phyloP scores from a whole-genome alignment of 192 early-diverging fungal species.

The Coemansia sp. region DNA sequence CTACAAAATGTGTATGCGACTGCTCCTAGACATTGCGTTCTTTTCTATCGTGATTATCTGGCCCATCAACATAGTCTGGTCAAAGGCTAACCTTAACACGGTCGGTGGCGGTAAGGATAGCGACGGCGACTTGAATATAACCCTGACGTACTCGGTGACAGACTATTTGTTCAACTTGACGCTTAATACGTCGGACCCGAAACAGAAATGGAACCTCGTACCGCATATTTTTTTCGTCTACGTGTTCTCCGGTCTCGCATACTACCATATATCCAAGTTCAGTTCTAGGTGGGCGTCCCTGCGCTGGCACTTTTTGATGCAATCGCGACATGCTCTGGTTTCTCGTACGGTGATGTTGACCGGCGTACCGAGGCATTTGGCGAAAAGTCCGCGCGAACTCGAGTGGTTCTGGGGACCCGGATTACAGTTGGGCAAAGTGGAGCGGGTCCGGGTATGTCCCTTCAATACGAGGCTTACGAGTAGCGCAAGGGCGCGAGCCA shows the following conservation, averaged over 20 bases:
- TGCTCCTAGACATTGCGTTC: constrained; percentile 47
- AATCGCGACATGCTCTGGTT: constrained; percentile 48
- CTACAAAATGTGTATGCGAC: constrained; percentile 56
- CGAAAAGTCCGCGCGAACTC: constrained; percentile 60
- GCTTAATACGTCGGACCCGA: constrained; percentile 34
- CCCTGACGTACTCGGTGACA: constrained; percentile 40
- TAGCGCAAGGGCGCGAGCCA: constrained; percentile 60
- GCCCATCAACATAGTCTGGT: constrained; percentile 57
- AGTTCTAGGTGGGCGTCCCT: constrained; percentile 56
- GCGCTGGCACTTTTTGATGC: constrained; percentile 60
- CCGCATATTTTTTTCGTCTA: constrained; percentile 56
- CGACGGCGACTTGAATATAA: constrained; percentile 11
- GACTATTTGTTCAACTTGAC: constrained; percentile 59
- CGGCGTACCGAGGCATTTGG: constrained; percentile 62
- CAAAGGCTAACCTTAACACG: constrained; percentile 39
- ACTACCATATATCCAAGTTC: constrained; percentile 57
- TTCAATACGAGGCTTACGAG: constrained; percentile 62
- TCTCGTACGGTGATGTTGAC: constrained; percentile 75
- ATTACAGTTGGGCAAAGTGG: constrained; percentile 65
- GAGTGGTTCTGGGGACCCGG: constrained; percentile 69
- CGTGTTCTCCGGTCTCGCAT: constrained; percentile 54
- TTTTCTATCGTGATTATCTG: constrained; percentile 49
- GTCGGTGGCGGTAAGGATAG: constrained; percentile 5
- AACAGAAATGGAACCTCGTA: constrained; percentile 50
- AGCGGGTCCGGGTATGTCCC: constrained; percentile 68